A percentile compares a stretch with the other conserved stretches of the same genome.
phyloP scores from a whole-genome alignment of 164 flowering plant species.

The Macadamia tetraphylla region DNA sequence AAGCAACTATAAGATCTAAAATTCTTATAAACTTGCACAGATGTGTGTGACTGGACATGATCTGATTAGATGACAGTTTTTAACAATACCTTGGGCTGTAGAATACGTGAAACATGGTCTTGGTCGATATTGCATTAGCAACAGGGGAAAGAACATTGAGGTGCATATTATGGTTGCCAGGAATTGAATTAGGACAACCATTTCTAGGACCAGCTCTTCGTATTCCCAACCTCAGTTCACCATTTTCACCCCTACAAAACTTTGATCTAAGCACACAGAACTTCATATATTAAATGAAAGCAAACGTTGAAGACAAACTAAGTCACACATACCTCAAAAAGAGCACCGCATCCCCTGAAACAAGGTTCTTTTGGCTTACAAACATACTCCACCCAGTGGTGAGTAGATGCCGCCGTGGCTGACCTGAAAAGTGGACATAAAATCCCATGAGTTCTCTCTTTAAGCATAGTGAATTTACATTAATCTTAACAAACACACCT shows the following conservation, averaged over 20 bases:
- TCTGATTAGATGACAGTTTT: background rate
- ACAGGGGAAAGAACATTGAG: conserved; percentile 53
- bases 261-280: background rate
- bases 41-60: no score
- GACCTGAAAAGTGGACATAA: background rate
- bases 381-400: conserved; percentile 96
- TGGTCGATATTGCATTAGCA: conserved; percentile 70
- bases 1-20: no score
- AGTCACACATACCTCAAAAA: conserved; percentile 39
- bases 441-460: background rate
- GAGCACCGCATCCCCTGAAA: conserved; percentile 80
- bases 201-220: conserved; percentile 77
- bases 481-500: conserved; percentile 34
- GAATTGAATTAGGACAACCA: conserved; percentile 57
- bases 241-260: conserved; percentile 67
- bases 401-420: conserved; percentile 21
- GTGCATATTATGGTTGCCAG: conserved; percentile 41
- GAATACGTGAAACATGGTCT: conserved; percentile 60
- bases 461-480: background rate
- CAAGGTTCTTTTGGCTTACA: conserved; percentile 86
- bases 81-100: conserved; percentile 84
- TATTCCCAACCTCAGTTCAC: conserved; percentile 83
- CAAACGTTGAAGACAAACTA: background rate
- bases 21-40: no score
- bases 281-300: conserved; percentile 5